Evolutionary conservation across 164 flowering plant genomes (phyloP).

Genomic region (Vitis labrusca): DNA sequence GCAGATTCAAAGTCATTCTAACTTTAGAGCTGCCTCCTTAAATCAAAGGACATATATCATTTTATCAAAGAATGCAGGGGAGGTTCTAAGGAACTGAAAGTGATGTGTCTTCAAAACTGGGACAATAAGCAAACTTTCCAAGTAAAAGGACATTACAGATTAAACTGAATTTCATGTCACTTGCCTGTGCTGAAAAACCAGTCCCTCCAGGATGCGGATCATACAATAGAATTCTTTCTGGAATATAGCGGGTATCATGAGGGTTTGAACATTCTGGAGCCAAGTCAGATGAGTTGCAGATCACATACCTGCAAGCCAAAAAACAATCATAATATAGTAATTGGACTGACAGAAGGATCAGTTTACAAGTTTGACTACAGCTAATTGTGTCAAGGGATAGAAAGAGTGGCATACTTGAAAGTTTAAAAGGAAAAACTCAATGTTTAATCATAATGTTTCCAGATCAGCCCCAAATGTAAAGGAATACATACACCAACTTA

Average conservation of each 20-base stretch:
- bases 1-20: background rate
- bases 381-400: background rate
- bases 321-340: constrained; percentile 7
- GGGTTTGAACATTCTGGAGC: constrained; percentile 91
- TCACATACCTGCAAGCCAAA: constrained; percentile 51
- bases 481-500: background rate
- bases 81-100: no score
- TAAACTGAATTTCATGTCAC: constrained; percentile 3
- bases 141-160: no score
- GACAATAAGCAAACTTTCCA: background rate
- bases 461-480: background rate
- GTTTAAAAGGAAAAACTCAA: background rate
- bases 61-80: no score
- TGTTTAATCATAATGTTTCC: background rate
- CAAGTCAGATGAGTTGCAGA: constrained; percentile 81
- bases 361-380: background rate
- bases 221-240: constrained; percentile 82
- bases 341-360: background rate
- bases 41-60: no score
- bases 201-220: constrained; percentile 95
- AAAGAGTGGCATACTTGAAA: background rate
- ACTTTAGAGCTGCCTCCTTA: no score
- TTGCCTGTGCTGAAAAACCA: constrained; percentile 79
- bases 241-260: constrained; percentile 67
- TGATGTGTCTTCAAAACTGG: background rate